Percentiles rank a stretch among this genome's conserved stretches.
Conservation (phyloP, 495 filamentous ascomycete genomes). For the Podospora anserina region DNA sequence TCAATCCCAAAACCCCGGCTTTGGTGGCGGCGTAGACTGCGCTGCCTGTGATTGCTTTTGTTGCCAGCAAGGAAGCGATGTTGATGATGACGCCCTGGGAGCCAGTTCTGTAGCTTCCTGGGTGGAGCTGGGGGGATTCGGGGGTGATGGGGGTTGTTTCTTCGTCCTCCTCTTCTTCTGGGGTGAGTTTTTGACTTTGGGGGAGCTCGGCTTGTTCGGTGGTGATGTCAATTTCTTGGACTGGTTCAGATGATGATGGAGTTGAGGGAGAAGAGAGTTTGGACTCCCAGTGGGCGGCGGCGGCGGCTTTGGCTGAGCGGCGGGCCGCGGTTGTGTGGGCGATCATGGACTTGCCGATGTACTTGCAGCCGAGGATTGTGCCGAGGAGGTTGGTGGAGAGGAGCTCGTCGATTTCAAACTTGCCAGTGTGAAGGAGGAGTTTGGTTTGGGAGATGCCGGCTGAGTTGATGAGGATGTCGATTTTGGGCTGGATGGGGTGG, state of each 20-base stretch:
- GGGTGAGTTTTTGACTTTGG: not conserved
- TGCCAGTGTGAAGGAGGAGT: conserved; percentile 50
- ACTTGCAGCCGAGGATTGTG: conserved; percentile 62
- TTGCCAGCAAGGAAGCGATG: conserved; percentile 66
- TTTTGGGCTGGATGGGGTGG: conserved; percentile 11
- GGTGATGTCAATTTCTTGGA: not conserved
- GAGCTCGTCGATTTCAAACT: conserved; percentile 44
- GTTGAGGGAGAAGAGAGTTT: not conserved
- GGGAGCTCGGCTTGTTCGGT: not conserved
- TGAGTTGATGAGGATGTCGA: conserved; percentile 74
- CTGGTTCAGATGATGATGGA: not conserved
- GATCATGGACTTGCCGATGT: conserved; percentile 51
- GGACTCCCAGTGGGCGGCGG: not conserved
- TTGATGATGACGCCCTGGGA: conserved; percentile 65
- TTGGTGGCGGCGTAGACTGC: conserved; percentile 76
- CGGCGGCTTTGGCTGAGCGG: not conserved
- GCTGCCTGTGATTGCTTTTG: conserved; percentile 61
- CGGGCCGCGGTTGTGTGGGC: not conserved
- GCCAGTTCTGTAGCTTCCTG: not conserved
- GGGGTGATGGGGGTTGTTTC: not conserved
- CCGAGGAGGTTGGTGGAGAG: conserved; percentile 69
- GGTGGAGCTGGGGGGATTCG: not conserved
- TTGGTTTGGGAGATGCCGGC: conserved; percentile 64
- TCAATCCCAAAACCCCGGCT: conserved; percentile 64
- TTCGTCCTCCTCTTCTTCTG: not conserved